These are phyloP conservation scores for Debaryomyces prosopidis DNA, from an alignment of 805 yeast genomes.

Conservation along the genomic window DNA sequence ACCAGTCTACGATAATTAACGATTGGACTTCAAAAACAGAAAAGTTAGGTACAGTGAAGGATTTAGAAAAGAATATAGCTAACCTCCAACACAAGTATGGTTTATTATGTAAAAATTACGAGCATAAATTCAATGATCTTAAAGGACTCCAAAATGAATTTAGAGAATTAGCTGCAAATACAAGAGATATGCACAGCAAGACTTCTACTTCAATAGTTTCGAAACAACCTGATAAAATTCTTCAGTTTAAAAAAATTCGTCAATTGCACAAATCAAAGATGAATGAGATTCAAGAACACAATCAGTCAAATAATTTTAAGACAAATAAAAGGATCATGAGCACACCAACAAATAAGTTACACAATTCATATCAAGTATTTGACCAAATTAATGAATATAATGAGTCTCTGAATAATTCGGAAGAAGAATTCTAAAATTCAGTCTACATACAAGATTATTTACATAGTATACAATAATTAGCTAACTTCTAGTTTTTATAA, in stretches of 20 bases:
- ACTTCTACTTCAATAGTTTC: not conserved
- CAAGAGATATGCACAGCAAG: constrained; percentile 1
- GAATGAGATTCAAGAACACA: constrained; percentile 12
- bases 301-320: constrained; percentile 1
- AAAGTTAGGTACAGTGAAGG: not conserved
- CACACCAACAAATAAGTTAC: constrained; percentile 17
- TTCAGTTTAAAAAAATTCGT: constrained; percentile 17
- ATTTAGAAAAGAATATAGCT: constrained; percentile 3
- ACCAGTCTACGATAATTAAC: not conserved
- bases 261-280: constrained; percentile 21
- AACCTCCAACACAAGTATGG: constrained; percentile 20
- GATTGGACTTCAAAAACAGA: not conserved
- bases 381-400: constrained; percentile 7
- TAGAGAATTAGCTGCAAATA: constrained; percentile 15
- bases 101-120: constrained; percentile 19
- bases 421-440: constrained; percentile 6
- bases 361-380: not conserved
- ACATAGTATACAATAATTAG: constrained; percentile 6
- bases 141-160: constrained; percentile 21
- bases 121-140: constrained; percentile 23
- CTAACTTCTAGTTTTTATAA: constrained; percentile 7
- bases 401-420: constrained; percentile 11
- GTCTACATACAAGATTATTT: constrained; percentile 5
- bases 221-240: not conserved
- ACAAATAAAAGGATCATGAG: constrained; percentile 26